Evolutionary conservation across 805 yeast species (phyloP).

Genomic region (Yarrowia alimentaria): DNA sequence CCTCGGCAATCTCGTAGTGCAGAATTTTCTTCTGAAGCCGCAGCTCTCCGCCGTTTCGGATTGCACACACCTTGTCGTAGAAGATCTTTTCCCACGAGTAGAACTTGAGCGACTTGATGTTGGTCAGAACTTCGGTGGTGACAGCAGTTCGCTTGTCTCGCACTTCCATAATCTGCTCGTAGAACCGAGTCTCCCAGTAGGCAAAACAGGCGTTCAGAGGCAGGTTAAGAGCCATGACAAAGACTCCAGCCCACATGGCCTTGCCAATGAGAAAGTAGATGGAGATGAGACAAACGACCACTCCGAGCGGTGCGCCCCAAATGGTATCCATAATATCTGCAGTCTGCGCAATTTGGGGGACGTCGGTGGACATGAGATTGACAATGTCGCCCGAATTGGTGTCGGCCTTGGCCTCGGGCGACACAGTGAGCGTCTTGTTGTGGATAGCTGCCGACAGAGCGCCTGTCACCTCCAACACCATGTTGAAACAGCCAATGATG

Average conservation of each 20-base stretch:
- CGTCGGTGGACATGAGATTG: slow-evolving; percentile 90
- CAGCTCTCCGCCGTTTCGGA: slow-evolving; percentile 86
- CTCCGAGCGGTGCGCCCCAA: slow-evolving; percentile 94
- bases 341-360: slow-evolving; percentile 81
- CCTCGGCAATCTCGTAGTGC: slow-evolving; percentile 53
- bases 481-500: slow-evolving; percentile 68
- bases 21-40: slow-evolving; percentile 73
- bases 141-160: slow-evolving; percentile 91
- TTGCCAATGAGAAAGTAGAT: slow-evolving; percentile 72
- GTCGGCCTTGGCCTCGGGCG: slow-evolving; percentile 60
- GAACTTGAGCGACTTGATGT: slow-evolving; percentile 85
- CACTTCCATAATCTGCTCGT: slow-evolving; percentile 72
- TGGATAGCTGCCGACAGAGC: slow-evolving; percentile 67
- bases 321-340: slow-evolving; percentile 73
- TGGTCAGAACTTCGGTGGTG: slow-evolving; percentile 80
- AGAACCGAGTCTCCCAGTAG: slow-evolving; percentile 43
- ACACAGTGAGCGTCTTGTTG: slow-evolving; percentile 65
- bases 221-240: slow-evolving; percentile 69
- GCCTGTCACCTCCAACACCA: slow-evolving; percentile 63
- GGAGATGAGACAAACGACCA: slow-evolving; percentile 68
- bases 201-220: slow-evolving; percentile 75
- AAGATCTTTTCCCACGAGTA: slow-evolving; percentile 96
- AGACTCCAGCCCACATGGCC: slow-evolving; percentile 93
- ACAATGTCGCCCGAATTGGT: slow-evolving; percentile 91
- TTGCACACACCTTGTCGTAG: slow-evolving; percentile 65